Evolutionary conservation across 23 red algal species (phyloP).

Genomic region (Gracilaria gracilis): DNA sequence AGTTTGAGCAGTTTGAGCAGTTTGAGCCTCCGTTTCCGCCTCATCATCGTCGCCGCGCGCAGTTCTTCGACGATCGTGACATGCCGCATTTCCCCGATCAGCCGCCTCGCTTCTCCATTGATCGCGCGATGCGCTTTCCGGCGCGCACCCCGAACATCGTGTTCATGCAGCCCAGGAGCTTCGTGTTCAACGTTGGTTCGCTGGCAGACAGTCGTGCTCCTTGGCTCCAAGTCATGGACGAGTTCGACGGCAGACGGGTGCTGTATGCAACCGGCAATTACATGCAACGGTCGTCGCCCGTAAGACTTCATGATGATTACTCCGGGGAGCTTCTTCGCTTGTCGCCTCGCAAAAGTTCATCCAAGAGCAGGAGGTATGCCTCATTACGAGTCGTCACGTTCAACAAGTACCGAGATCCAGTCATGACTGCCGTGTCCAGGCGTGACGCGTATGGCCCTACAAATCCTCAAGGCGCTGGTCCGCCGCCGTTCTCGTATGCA

Average conservation of each 20-base stretch:
- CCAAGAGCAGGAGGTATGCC: conserved; percentile 26
- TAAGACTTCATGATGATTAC: conserved; percentile 33
- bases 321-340: conserved; percentile 35
- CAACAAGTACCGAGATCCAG: conserved; percentile 33
- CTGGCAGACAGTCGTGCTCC: not conserved
- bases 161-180: conserved; percentile 30
- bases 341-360: conserved; percentile 1
- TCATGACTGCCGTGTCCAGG: conserved; percentile 34
- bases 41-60: conserved; percentile 18
- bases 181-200: conserved; percentile 30
- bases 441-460: conserved; percentile 2
- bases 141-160: conserved; percentile 39
- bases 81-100: conserved; percentile 8
- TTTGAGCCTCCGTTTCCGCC: conserved; percentile 17
- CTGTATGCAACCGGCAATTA: conserved; percentile 28
- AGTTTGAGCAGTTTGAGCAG: not conserved
- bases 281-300: conserved; percentile 11
- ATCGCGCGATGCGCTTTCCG: conserved; percentile 36
- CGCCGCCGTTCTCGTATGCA: conserved; percentile 8
- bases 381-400: conserved; percentile 14
- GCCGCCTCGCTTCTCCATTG: conserved; percentile 16
- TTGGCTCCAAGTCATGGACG: conserved; percentile 27
- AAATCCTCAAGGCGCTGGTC: not conserved
- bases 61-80: conserved; percentile 2
- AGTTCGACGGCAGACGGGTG: conserved; percentile 23